Base-by-base conservation (phyloP, 208 protist species). In the Acanthamoeba sp. region DNA sequence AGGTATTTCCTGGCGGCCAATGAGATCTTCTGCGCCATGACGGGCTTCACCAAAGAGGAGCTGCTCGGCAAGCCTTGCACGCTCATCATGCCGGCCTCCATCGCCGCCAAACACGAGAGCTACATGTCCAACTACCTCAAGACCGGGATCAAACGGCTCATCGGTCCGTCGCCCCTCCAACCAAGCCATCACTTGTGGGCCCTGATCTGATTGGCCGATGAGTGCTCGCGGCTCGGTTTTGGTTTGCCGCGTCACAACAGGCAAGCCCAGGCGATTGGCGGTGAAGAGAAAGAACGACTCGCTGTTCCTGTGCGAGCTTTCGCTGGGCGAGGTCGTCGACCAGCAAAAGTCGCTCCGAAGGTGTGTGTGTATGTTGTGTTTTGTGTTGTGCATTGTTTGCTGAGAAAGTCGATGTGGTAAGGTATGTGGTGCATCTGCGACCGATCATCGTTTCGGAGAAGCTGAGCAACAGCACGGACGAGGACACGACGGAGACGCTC, bases 381-480 rank as follows among this genome's bases (percentile, higher is more conserved):
- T 0, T 22, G 55, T 52, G 48, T 52, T 6, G 9, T 3, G 42
- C 42, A 48, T 48, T n/a, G n/a, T n/a, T n/a, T n/a, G n/a, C n/a
- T n/a, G n/a, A n/a, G n/a, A n/a, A n/a, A n/a, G n/a, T n/a, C n/a
- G 14, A 34, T 27, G 20, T 27, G 20, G 6, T 27, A 32, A 87
- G 78, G 42, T 87, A 87, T 27, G 48, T 87, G 27, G 78, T 87
- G 40, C 78, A 87, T 36, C 29, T 87, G 78, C 40, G 78, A 6
- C 78, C 78, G n/a, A 87, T 87, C 78, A 87, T 87, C 78, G 78
- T 87, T 14, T 62, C 78, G 48, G 78, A 87, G 24, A 87, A 87
- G 48, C 78, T 59, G 78, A n/a, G n/a, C 48, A 38, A 34, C 45
- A 87, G 78, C n/a, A 87, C 78, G 16, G 78, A 87, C 10, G 78